Evolutionary conservation across 2,329 filamentous ascomycete species (phyloP).

Genomic region (Lecanosticta acicola): DNA sequence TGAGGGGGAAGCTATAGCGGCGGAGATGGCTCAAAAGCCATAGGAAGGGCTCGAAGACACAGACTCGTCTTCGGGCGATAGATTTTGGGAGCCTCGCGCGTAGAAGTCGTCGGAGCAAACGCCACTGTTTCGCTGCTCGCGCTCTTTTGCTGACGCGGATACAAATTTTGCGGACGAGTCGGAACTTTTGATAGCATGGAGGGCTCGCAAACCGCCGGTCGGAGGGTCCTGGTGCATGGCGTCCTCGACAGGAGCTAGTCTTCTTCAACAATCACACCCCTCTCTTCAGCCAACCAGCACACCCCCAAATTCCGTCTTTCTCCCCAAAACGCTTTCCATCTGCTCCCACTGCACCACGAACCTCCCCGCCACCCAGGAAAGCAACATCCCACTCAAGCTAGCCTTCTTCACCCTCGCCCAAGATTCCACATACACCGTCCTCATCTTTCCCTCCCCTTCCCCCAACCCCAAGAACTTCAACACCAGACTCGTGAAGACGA

Average conservation of each 20-base stretch:
- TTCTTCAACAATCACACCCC: background rate
- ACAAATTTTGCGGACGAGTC: too few species aligned
- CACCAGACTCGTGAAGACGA: slow-evolving; percentile 55
- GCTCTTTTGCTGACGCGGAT: too few species aligned
- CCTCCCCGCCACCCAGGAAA: slow-evolving; percentile 66
- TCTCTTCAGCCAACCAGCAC: slow-evolving; percentile 30
- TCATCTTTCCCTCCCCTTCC: slow-evolving; percentile 49
- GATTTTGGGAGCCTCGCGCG: too few species aligned
- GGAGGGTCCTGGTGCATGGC: too few species aligned
- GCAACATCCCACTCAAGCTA: slow-evolving; percentile 76
- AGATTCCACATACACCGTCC: slow-evolving; percentile 81
- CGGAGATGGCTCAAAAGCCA: too few species aligned
- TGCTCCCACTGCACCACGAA: slow-evolving; percentile 77
- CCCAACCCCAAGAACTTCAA: slow-evolving; percentile 48
- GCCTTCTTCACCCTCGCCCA: slow-evolving; percentile 80
- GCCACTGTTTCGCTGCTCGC: too few species aligned
- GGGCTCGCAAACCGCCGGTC: too few species aligned
- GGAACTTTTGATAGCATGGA: too few species aligned
- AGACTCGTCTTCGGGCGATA: too few species aligned
- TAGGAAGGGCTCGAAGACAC: too few species aligned
- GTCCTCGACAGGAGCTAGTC: background rate
- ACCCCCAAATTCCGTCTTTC: slow-evolving; percentile 41
- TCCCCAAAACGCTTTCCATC: slow-evolving; percentile 45
- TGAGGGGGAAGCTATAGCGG: too few species aligned
- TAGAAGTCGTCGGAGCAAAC: too few species aligned